Evolutionary conservation across 202 grass and related monocot genomes (phyloP), one percentile per base, ranked within the genome.

Genomic region (Bolboschoenoplectus hybrid): DNA sequence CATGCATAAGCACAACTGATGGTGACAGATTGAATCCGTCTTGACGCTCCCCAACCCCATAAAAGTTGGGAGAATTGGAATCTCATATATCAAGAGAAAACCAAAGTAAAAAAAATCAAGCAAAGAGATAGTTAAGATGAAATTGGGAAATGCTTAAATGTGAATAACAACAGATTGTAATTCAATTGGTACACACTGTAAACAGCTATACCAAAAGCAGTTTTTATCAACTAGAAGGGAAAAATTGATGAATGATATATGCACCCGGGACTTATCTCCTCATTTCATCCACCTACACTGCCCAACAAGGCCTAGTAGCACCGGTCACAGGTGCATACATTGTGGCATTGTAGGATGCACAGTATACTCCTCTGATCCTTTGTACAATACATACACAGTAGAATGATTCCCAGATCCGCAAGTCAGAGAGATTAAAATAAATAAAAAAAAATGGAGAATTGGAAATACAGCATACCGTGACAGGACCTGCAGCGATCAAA

Each of bases 401-500:
- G 13, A 78, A 49, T 67, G 65, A 20, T 11, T 58, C 35, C 35
- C 16, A 39, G 6, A 57, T 17, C 34, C 51, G 64, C 2, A 63
- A 83, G 43, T 51, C 40, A 57, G 72, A 63, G 81, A 45, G 46
- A 66, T 58, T 38, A 78, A 57, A 74, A 75, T 19, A 17, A 64
- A 34, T 46, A 72, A 35, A 49, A 50, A 50, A 41, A 32, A 20
- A 43, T 5, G 19, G 14, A 43, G 65, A 76, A 58, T 14, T 20
- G 71, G 64, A 7, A 44, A 67, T 84, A 12, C 9, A 36, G 35
- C 76, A 62, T 76, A 90, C 88, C 81, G 67, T 85, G 40, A 90
- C 88, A 80, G 64, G 63, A 66, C 85, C 88, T 8, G 81, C 50
- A 56, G 88, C 85, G 9, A 90, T 68, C 67, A 90, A 81, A 81